phyloP scores from a whole-genome alignment of 805 yeast genomes.

The Zygosaccharomyces rouxii region DNA sequence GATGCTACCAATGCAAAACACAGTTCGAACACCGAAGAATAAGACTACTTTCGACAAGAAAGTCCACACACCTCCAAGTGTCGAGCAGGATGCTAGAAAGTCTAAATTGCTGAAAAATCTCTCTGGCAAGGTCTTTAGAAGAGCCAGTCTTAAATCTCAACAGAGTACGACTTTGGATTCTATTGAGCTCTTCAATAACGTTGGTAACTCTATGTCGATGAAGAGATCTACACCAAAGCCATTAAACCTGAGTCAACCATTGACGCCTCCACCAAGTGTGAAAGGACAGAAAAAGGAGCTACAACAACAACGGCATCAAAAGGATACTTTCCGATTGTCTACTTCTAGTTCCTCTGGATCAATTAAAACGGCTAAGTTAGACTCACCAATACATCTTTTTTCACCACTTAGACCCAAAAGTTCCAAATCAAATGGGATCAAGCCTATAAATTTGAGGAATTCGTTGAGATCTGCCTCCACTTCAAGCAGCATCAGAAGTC shows the following conservation, averaged over 20 bases:
- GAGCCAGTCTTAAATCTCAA: slow-evolving; percentile 13
- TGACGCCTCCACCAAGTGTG: slow-evolving; percentile 28
- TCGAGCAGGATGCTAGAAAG: slow-evolving; percentile 17
- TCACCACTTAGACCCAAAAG: slow-evolving; percentile 5
- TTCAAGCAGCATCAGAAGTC: slow-evolving; percentile 5
- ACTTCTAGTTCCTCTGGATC: background rate
- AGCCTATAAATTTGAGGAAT: slow-evolving; percentile 6
- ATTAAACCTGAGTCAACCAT: slow-evolving; percentile 16
- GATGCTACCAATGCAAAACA: slow-evolving; percentile 5
- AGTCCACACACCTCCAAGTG: slow-evolving; percentile 35
- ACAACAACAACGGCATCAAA: background rate
- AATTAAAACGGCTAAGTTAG: slow-evolving; percentile 2
- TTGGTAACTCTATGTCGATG: slow-evolving; percentile 13
- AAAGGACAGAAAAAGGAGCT: slow-evolving; percentile 8
- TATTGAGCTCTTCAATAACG: slow-evolving; percentile 8
- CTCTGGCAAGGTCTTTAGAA: slow-evolving; percentile 27
- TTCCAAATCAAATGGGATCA: background rate
- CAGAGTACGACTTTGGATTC: slow-evolving; percentile 7
- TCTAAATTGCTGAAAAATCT: slow-evolving; percentile 26
- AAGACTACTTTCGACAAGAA: slow-evolving; percentile 14
- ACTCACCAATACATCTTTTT: slow-evolving; percentile 12
- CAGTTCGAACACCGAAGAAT: slow-evolving; percentile 8
- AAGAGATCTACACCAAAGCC: slow-evolving; percentile 24
- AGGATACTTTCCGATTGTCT: background rate
- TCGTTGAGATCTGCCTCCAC: slow-evolving; percentile 6